Evolutionary conservation across 257 asterid species (phyloP).

Genomic region (Solanum tarapatanum): DNA sequence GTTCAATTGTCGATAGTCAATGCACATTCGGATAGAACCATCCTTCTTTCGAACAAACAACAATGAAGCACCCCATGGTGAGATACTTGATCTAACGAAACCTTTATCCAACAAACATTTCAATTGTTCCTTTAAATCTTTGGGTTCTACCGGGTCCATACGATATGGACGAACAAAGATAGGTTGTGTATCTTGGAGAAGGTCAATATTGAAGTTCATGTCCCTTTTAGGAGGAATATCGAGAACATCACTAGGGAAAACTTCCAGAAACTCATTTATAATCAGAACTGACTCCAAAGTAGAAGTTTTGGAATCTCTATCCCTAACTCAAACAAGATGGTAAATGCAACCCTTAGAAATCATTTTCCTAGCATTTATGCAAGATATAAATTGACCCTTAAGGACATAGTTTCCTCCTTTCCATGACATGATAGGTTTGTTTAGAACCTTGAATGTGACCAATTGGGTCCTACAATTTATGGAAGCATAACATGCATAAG

Average conservation of each 20-base stretch:
- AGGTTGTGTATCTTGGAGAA: background rate
- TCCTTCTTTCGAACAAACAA: background rate
- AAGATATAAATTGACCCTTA: background rate
- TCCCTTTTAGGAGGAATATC: background rate
- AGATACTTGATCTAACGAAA: background rate
- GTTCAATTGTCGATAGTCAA: no score
- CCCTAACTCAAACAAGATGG: background rate
- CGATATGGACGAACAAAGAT: no score
- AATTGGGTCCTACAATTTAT: no score
- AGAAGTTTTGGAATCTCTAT: no score
- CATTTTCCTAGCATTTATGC: background rate
- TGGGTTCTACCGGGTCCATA: background rate
- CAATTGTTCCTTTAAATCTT: background rate
- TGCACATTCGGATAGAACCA: background rate
- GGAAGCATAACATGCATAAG: background rate
- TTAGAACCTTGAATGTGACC: no score
- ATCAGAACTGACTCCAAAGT: background rate
- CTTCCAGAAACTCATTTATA: no score
- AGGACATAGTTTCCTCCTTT: background rate
- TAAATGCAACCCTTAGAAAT: background rate
- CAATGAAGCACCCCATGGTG: background rate
- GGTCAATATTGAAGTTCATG: background rate
- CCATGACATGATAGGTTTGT: background rate
- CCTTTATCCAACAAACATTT: background rate
- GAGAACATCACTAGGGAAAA: background rate